These are phyloP conservation scores for Polyplosphaeria fusca DNA, from an alignment of 495 filamentous ascomycete genomes.

Conservation along the genomic window DNA sequence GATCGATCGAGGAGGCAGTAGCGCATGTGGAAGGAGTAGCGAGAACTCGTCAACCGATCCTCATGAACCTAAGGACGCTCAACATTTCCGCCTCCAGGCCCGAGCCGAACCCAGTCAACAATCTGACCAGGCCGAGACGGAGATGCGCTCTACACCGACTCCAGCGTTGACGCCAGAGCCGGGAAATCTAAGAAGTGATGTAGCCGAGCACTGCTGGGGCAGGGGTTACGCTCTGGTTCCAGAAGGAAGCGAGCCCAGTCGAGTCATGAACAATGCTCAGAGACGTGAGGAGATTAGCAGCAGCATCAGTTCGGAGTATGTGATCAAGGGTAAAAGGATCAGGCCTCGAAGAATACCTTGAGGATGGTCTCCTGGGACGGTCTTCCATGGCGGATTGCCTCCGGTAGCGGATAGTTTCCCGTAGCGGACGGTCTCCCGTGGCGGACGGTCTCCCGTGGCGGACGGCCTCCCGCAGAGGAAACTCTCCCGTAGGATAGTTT, in stretches of 20 bases:
- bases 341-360: not conserved
- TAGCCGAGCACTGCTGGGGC: slow-evolving; percentile 1
- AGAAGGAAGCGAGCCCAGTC: not conserved
- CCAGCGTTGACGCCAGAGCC: not conserved
- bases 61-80: not conserved
- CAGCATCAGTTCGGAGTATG: slow-evolving; percentile 1
- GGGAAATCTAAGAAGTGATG: not conserved
- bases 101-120: slow-evolving; percentile 6
- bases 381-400: no score
- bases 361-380: no score
- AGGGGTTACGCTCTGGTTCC: slow-evolving; percentile 8
- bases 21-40: not conserved
- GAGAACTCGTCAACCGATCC: not conserved
- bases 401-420: no score
- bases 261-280: not conserved
- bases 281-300: slow-evolving; percentile 9
- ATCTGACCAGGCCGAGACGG: not conserved
- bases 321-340: not conserved
- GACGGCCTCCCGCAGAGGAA: no score
- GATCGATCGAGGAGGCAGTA: not conserved
- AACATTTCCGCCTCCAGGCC: not conserved
- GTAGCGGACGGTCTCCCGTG: no score
- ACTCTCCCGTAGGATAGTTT: no score
- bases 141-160: not conserved
- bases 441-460: no score